Evolutionary conservation across 352 stramenopile genomes (phyloP), one percentile per base, ranked within the genome.

Genomic region (Phytophthora fragariae): DNA sequence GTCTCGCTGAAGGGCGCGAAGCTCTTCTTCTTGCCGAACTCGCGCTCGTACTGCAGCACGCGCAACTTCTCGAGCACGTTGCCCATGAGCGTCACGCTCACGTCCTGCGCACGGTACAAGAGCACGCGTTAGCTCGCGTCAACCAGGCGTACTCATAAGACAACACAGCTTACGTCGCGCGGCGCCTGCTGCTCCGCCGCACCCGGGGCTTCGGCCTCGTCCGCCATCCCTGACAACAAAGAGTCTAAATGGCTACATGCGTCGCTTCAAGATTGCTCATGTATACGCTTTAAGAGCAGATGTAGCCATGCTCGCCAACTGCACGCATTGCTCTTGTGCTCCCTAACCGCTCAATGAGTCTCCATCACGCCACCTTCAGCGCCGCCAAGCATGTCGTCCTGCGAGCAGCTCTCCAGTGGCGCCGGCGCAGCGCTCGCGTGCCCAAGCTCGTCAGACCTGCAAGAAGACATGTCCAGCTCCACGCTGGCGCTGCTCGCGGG

Each of bases 41-140:
- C 88, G 50, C 84, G 80, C 35, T 96, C 89, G 69, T 95, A 96
- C 57, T 85, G 79, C 68, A 95, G 73, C 33, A 94, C 86, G 14
- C 86, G 86, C 35, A 96, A 79, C 74, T 96, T 96, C 73, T 95
- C 88, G 10, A 96, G 73, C 57, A 92, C 89, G 70, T 92, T 94
- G 44, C 87, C 85, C 87, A 96, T 96, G 63, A 92, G 72, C 47
- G 84, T 91, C 50, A 96, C 87, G 29, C 79, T 86, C 68, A 93
- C 77, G 47, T 96, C 89, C 89, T 95, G 56, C 7, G 31, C 3
- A 56, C 49, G 29, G 33, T 12, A 55, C 8, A 71, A 46, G 44
- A 62, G 7, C 24, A 27, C 35, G 35, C 35, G 10, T 41, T 5
- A 41, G 35, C 35, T 41, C 35, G 9, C 35, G 11, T 5, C 35